phyloP scores from a whole-genome alignment of 129 eudicot genomes.

The Rutidosis leptorrhynchoides region DNA sequence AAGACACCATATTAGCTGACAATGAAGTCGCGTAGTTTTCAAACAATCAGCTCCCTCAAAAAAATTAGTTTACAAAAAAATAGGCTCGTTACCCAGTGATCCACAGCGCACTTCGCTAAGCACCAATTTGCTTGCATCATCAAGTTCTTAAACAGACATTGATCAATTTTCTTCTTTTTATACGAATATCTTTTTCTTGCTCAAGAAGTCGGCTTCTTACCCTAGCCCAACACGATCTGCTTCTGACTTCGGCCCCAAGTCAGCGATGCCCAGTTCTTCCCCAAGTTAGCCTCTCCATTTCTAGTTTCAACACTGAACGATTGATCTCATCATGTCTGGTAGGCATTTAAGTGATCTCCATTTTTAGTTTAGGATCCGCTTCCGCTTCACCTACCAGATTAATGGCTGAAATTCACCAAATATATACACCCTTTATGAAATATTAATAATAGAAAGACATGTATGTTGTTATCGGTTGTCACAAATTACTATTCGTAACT shows the following conservation, averaged over 20 bases:
- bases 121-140: too few relatives aligned
- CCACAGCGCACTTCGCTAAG: too few relatives aligned
- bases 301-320: conserved; percentile 78
- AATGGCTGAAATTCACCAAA: conserved; percentile 62
- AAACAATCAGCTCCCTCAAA: conserved; percentile 92
- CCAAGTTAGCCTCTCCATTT: conserved; percentile 97
- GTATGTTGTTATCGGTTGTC: neutral
- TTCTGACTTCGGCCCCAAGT: conserved; percentile 82
- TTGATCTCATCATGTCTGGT: conserved; percentile 95
- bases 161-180: too few relatives aligned
- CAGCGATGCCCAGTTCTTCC: too few relatives aligned
- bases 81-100: conserved; percentile 31
- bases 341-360: conserved; percentile 99
- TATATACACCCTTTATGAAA: conserved; percentile 10
- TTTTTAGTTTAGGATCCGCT: conserved; percentile 97
- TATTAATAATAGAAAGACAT: neutral
- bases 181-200: too few relatives aligned
- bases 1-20: conserved; percentile 66
- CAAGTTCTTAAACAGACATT: too few relatives aligned
- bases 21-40: conserved; percentile 80
- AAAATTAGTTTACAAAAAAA: conserved; percentile 58
- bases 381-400: conserved; percentile 97
- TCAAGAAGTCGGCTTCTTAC: too few relatives aligned
- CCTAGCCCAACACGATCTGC: too few relatives aligned
- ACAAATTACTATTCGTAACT: too few relatives aligned